Percentiles rank a stretch among this genome's conserved stretches.
Evolutionary conservation across 1,139 yeast species (phyloP).

Genomic region (Magnusiomyces sp.): DNA sequence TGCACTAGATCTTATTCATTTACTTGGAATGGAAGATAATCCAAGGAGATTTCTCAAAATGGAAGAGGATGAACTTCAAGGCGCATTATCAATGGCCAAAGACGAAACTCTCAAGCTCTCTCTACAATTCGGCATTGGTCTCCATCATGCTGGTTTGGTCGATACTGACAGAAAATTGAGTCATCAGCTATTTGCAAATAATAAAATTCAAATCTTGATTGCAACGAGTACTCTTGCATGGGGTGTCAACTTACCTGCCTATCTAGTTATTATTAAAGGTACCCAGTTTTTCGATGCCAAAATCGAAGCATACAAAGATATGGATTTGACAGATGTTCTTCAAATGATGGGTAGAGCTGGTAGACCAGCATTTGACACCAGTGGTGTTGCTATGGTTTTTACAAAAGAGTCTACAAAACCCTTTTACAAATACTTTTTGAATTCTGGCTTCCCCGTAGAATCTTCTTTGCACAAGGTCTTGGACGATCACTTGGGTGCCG

Average conservation of each 20-base stretch:
- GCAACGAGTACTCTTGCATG: slow-evolving; percentile 96
- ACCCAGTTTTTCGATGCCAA: slow-evolving; percentile 83
- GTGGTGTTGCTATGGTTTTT: slow-evolving; percentile 90
- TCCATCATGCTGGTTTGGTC: slow-evolving; percentile 96
- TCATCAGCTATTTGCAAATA: slow-evolving; percentile 74
- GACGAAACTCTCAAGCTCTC: slow-evolving; percentile 84
- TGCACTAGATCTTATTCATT: slow-evolving; percentile 82
- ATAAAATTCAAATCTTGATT: slow-evolving; percentile 79
- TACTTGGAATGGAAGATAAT: slow-evolving; percentile 91
- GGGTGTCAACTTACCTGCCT: slow-evolving; percentile 96
- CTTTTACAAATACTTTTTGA: slow-evolving; percentile 88
- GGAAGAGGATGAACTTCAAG: slow-evolving; percentile 65
- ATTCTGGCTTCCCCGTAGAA: slow-evolving; percentile 96
- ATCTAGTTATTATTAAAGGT: slow-evolving; percentile 86
- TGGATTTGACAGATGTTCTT: slow-evolving; percentile 85
- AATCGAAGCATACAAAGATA: slow-evolving; percentile 70
- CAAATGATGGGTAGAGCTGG: slow-evolving; percentile 97
- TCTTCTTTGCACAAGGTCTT: slow-evolving; percentile 87
- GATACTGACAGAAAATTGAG: slow-evolving; percentile 83
- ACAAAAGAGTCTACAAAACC: slow-evolving; percentile 87
- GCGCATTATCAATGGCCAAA: slow-evolving; percentile 56
- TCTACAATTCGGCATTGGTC: slow-evolving; percentile 89
- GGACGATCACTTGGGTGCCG: slow-evolving; percentile 96
- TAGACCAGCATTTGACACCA: slow-evolving; percentile 92
- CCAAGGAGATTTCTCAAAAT: slow-evolving; percentile 81